These are phyloP conservation scores for Durotheca rogersii DNA, from an alignment of 495 filamentous ascomycete species.

Conservation along the genomic window DNA sequence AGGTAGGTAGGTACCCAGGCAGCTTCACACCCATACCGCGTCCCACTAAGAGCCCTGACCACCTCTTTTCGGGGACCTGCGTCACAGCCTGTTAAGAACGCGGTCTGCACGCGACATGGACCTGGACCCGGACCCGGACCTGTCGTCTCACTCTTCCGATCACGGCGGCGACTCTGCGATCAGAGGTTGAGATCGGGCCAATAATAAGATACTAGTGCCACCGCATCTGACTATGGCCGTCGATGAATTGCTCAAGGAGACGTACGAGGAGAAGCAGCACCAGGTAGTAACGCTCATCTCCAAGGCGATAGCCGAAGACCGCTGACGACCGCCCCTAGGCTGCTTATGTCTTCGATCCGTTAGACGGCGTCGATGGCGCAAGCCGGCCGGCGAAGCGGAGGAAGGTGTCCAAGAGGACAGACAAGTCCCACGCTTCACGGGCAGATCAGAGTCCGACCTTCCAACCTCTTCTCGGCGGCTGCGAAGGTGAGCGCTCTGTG, in stretches of 20 bases:
- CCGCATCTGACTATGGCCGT: slow-evolving; percentile 24
- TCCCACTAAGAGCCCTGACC: too few relatives aligned
- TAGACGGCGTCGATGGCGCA: slow-evolving; percentile 33
- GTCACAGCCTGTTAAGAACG: neutral
- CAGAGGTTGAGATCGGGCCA: too few relatives aligned
- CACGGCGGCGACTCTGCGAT: neutral
- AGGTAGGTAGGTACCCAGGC: neutral
- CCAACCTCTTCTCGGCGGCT: slow-evolving; percentile 61
- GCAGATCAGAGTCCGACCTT: slow-evolving; percentile 41
- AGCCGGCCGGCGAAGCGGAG: slow-evolving; percentile 66
- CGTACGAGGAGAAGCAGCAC: slow-evolving; percentile 44
- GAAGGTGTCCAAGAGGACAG: slow-evolving; percentile 47
- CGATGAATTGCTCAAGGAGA: slow-evolving; percentile 23
- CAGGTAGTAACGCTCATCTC: slow-evolving; percentile 42
- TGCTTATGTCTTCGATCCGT: slow-evolving; percentile 69
- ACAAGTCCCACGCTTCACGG: slow-evolving; percentile 23
- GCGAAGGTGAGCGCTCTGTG: slow-evolving; percentile 55
- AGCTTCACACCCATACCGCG: too few relatives aligned
- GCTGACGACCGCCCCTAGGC: slow-evolving; percentile 48
- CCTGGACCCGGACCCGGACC: too few relatives aligned
- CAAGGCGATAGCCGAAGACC: slow-evolving; percentile 16
- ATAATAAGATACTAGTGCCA: neutral
- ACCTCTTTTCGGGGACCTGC: too few relatives aligned
- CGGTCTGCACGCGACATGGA: neutral
- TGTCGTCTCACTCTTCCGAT: neutral